Evolutionary conservation across 2,329 filamentous ascomycete species (phyloP).

Genomic region (Thelonectria olida): DNA sequence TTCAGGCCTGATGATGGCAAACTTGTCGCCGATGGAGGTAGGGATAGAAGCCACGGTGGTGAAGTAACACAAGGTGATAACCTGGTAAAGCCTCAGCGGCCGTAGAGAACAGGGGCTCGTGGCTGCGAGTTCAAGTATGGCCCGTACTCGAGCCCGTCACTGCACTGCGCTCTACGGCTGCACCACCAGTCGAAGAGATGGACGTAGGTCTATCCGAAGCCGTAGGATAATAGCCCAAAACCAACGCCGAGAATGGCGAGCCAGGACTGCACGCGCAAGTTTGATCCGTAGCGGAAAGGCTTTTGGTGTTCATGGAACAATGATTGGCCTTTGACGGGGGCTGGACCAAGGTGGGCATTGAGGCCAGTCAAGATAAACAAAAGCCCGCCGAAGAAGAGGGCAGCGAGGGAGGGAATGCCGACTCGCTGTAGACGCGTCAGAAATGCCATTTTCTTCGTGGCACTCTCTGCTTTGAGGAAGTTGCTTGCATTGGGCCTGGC

Average conservation of each 20-base stretch:
- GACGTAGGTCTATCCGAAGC: conserved; percentile 10
- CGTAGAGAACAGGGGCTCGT: conserved; percentile 10
- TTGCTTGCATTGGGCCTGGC: too few species aligned
- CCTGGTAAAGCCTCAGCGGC: conserved; percentile 1
- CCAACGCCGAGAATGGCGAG: conserved; percentile 15
- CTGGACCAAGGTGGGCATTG: not conserved
- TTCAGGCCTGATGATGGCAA: not conserved
- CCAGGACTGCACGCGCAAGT: conserved; percentile 14
- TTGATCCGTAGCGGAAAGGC: not conserved
- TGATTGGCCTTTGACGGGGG: too few species aligned
- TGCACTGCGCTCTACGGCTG: not conserved
- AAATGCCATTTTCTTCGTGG: not conserved
- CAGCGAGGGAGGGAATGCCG: not conserved
- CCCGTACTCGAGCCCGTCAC: conserved; percentile 16
- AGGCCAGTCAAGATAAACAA: not conserved
- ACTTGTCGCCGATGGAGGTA: conserved; percentile 16
- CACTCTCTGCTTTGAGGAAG: too few species aligned
- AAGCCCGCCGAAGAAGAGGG: not conserved
- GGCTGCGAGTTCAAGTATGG: conserved; percentile 17
- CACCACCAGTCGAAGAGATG: conserved; percentile 27
- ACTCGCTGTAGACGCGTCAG: not conserved
- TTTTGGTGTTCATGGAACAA: too few species aligned
- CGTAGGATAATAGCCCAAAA: conserved; percentile 16
- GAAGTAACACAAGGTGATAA: conserved; percentile 7
- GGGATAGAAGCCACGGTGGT: not conserved